Base-by-base conservation (phyloP, 495 filamentous ascomycete genomes). In the Elaphomyces granulatus region DNA sequence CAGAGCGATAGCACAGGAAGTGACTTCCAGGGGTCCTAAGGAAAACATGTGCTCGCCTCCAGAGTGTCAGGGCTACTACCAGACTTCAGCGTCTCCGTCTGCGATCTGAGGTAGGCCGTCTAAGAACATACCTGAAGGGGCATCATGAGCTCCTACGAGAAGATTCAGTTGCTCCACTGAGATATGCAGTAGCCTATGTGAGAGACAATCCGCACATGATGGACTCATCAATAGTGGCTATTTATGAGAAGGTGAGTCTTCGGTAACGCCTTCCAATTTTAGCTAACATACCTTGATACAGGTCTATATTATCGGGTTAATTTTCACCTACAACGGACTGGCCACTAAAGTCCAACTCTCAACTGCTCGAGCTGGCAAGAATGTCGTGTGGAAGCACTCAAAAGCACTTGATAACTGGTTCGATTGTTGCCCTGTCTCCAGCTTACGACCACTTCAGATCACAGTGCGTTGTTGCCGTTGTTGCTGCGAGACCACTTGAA, bases 191-290 rank as follows among this genome's bases (percentile, higher is more conserved):
- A 9, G 53, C 61, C 1, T 54, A 64, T 19, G 50, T 73, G 9
- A 59, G 63, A 30, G 41, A 56, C 1, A 42, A 63, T 8, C 68
- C 69, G 1, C 30, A 44, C 0, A 69, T 73, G 57, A 48, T 42
- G 6, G 79, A 83, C 33, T 68, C 66, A 3, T 59, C 71, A 1
- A 50, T 61, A 20, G 56, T 79, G 3, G 75, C 71, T 7, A 61
- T 92, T 33, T 94, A 93, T 45, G 82, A 85, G 2, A 75, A 79
- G 52, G 85, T 84, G n/a, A n/a, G n/a, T 8, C 28, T 20, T 38
- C 19, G 19, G 20, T 19, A 30, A 36, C 28, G 16, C 2, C 8
- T 31, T 46, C 34, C 36, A 8, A 43, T 32, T 18, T 15, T 18
- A 9, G 20, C 20, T 23, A 35, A 40, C 15, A n/a, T n/a, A n/a